phyloP scores from a whole-genome alignment of 2,329 filamentous ascomycete species.

The Stagonosporopsis rhizophila region DNA sequence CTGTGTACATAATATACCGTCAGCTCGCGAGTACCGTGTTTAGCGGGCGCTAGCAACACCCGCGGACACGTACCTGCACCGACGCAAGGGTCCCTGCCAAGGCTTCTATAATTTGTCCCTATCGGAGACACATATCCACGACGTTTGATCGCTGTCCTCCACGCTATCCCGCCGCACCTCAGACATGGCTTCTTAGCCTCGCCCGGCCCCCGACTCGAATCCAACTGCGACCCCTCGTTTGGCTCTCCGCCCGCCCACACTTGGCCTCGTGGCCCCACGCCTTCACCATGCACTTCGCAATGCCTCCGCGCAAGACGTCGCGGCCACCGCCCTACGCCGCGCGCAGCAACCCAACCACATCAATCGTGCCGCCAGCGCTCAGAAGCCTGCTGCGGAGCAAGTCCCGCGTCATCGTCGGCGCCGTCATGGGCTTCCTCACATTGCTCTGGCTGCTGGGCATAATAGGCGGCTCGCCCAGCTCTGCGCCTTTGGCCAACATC shows the following conservation, averaged over 20 bases:
- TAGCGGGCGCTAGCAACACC: slow-evolving; percentile 4
- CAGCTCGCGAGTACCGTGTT: slow-evolving; percentile 11
- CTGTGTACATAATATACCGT: too few species aligned
- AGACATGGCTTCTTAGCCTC: slow-evolving; percentile 29
- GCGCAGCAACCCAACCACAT: slow-evolving; percentile 57
- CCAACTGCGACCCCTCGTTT: slow-evolving; percentile 5
- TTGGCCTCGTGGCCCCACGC: slow-evolving; percentile 19
- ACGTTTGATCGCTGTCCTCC: slow-evolving; percentile 9
- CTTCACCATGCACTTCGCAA: slow-evolving; percentile 78
- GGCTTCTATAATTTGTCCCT: slow-evolving; percentile 16
- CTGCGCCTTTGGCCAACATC: slow-evolving; percentile 26
- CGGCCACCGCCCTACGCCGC: slow-evolving; percentile 74
- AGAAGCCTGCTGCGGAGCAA: slow-evolving; percentile 63
- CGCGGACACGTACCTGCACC: neutral
- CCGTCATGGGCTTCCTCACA: slow-evolving; percentile 62
- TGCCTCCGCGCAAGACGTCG: slow-evolving; percentile 84
- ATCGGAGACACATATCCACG: slow-evolving; percentile 16
- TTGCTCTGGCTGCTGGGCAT: slow-evolving; percentile 47
- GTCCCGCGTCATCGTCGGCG: slow-evolving; percentile 63
- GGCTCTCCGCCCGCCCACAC: neutral
- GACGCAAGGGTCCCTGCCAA: slow-evolving; percentile 17
- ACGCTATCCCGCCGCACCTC: slow-evolving; percentile 1
- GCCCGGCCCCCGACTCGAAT: neutral
- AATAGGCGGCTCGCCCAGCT: slow-evolving; percentile 30
- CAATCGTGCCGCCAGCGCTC: slow-evolving; percentile 52